Evolutionary conservation across 345 rosid species (phyloP).

Genomic region (Cardamine chenopodiifolia): DNA sequence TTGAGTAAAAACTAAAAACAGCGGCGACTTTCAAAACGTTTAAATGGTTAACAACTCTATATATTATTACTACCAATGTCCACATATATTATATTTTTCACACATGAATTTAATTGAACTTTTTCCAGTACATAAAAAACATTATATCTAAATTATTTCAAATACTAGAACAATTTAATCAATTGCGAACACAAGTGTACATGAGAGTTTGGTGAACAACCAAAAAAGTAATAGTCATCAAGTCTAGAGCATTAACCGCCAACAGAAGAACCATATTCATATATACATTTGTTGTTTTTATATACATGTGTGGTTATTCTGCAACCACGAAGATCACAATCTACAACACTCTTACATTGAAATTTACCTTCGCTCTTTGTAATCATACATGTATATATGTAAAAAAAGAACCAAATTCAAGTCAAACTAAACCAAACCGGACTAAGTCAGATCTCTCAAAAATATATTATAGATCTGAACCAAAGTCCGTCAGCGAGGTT

Average conservation of each 20-base stretch:
- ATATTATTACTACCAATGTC: background rate
- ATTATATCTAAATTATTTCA: background rate
- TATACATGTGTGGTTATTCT: background rate
- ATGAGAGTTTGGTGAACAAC: background rate
- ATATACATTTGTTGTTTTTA: background rate
- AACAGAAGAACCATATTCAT: constrained; percentile 4
- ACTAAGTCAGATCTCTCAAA: background rate
- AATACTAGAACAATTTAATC: background rate
- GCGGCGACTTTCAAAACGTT: background rate
- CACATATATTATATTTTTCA: background rate
- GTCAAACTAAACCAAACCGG: background rate
- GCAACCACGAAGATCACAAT: constrained; percentile 26
- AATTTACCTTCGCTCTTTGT: constrained; percentile 7
- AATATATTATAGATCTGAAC: background rate
- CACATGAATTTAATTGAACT: background rate
- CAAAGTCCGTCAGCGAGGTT: too few relatives aligned
- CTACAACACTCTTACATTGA: background rate
- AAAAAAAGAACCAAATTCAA: background rate
- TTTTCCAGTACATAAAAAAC: background rate
- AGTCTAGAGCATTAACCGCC: background rate
- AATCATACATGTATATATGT: constrained; percentile 16
- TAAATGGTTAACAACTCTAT: background rate
- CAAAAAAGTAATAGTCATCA: background rate
- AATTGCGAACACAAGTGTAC: constrained; percentile 1
- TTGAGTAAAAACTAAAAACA: background rate